phyloP scores from a whole-genome alignment of 192 early-diverging fungal genomes.

The Entomortierella chlamydospora region DNA sequence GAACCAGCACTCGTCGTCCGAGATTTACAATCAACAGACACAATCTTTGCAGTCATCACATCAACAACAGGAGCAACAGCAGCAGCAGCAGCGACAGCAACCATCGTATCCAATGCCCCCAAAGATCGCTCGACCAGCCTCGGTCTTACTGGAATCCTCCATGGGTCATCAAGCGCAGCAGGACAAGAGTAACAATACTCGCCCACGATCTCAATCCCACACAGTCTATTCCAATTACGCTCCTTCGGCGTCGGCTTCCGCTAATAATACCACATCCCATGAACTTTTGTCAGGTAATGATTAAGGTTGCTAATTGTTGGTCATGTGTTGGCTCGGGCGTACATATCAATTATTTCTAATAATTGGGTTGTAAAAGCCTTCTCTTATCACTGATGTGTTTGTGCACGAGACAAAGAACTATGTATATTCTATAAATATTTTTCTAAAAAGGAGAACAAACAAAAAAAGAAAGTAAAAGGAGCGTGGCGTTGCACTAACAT shows the following conservation, averaged over 20 bases:
- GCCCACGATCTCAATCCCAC: slow-evolving; percentile 43
- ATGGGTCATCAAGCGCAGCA: slow-evolving; percentile 6
- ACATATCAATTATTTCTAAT: no score
- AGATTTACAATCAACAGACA: not conserved
- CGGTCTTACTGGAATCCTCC: slow-evolving; percentile 24
- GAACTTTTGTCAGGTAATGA: not conserved
- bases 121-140: slow-evolving; percentile 12
- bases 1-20: not conserved
- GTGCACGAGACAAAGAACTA: not conserved
- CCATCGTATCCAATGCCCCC: slow-evolving; percentile 3
- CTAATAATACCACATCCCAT: not conserved
- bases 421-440: slow-evolving; percentile 1
- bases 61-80: slow-evolving; percentile 12
- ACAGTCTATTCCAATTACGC: slow-evolving; percentile 29
- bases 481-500: not conserved
- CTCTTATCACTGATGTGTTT: not conserved
- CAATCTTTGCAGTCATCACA: not conserved
- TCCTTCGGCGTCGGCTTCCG: slow-evolving; percentile 8
- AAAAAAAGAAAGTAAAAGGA: slow-evolving; percentile 7
- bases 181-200: not conserved
- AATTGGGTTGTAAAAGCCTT: no score
- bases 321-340: no score
- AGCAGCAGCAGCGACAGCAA: not conserved
- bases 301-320: no score
- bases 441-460: not conserved